Base-by-base conservation (phyloP, 2,329 filamentous ascomycete species). In the Nemania serpens region DNA sequence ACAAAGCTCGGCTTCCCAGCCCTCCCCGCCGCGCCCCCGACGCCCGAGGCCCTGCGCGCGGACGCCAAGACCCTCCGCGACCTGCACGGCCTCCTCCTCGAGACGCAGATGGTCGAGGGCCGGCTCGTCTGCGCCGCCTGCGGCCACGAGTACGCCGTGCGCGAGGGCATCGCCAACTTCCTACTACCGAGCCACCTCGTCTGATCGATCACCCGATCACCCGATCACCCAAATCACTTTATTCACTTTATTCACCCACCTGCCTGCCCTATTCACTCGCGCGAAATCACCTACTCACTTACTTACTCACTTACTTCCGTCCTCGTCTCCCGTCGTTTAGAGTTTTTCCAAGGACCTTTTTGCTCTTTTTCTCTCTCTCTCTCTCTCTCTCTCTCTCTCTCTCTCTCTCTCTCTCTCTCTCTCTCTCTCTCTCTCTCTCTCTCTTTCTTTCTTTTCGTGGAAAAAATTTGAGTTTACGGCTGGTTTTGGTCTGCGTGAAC, bases 131-230 rank as follows among this genome's bases (percentile, higher is more conserved):
- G 95, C 75, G 93, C 86, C 49, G 91, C 90, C 76, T 99, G 95
- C 74, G 91, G 91, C 49, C 94, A 98, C 74, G 91, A 96, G 80
- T 99, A 98, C 77, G 88, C 88, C 61, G 89, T 99, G 65, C 93
- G 95, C 74, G 94, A 99, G 78, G 95, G 95, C 5, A 97, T 98
- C 75, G 92, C 93, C 61, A 98, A 98, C 77, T 99, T 99, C 72
- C 78, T 99, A 73, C 78, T 99, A 68, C 95, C 95, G 12, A 95
- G 90, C 71, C 95, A 99, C 80, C 78, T 99, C 76, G 95, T 93
- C 48, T 87, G 74, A 77, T 17, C 5, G 7, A 5, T 7, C 3
- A 12, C 10, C 10, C 34, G 13, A 2, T 15, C 34, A 37, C 10
- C 34, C 13, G 25, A 3, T 37, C 34, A 37, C 34, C 34, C 13